A percentile compares a stretch with the other conserved stretches of the same genome.
These are phyloP conservation scores for Iodosphaeria phyllophila DNA, from an alignment of 2,329 filamentous ascomycete genomes.

Conservation along the genomic window DNA sequence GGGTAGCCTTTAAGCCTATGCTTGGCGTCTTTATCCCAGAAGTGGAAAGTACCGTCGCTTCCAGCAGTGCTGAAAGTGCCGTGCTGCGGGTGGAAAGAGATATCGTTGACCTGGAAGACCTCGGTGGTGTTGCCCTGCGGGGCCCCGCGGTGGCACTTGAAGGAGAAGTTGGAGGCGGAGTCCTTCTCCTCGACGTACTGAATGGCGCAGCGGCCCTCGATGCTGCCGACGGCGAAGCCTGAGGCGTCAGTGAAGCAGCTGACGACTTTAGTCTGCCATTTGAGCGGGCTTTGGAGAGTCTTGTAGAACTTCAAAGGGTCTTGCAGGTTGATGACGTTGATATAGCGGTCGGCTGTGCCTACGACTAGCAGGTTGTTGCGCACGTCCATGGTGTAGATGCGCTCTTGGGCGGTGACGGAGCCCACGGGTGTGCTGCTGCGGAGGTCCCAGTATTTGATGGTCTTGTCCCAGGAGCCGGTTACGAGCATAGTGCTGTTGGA, in stretches of 20 bases:
- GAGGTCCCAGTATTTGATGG: conserved; percentile 76
- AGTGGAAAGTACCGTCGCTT: conserved; percentile 89
- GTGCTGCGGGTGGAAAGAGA: conserved; percentile 90
- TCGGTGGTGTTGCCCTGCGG: conserved; percentile 61
- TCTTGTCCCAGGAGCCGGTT: conserved; percentile 86
- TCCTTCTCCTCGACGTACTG: conserved; percentile 98
- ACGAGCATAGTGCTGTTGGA: conserved; percentile 63
- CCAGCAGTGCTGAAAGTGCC: conserved; percentile 98
- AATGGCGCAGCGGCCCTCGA: conserved; percentile 92
- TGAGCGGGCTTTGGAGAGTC: conserved; percentile 84
- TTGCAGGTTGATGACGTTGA: conserved; percentile 84
- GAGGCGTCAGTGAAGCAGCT: conserved; percentile 86
- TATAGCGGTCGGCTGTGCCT: conserved; percentile 86
- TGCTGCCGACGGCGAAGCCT: conserved; percentile 88
- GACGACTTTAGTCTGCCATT: conserved; percentile 94
- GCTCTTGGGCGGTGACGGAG: conserved; percentile 50
- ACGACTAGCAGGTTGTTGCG: conserved; percentile 76
- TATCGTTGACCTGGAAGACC: conserved; percentile 90
- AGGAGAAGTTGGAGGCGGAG: conserved; percentile 82
- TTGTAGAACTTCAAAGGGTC: conserved; percentile 89
- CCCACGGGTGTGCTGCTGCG: conserved; percentile 46
- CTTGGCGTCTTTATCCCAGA: conserved; percentile 89
- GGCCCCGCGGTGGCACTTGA: conserved; percentile 91
- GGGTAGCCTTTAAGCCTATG: conserved; percentile 81
- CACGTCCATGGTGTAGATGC: conserved; percentile 83